Conservation (phyloP, 108 stramenopile genomes). For the Cyclotella distinguenda region DNA sequence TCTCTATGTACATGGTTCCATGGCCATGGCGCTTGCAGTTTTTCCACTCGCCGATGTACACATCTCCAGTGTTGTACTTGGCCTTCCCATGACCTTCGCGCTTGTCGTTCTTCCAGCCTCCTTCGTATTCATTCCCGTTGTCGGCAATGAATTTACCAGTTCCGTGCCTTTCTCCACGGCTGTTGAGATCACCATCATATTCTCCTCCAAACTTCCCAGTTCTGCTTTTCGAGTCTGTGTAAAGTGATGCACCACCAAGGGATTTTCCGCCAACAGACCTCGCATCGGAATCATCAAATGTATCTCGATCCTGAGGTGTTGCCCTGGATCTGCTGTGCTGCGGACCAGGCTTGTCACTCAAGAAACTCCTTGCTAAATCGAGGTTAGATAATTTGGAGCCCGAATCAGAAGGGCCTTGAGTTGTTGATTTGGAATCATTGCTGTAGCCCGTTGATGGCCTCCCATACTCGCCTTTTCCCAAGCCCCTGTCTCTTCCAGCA, state of each 20-base stretch:
- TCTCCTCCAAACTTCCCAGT: slow-evolving; percentile 33
- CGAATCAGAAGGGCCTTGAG: background rate
- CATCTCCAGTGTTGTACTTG: slow-evolving; percentile 34
- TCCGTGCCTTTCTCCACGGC: slow-evolving; percentile 43
- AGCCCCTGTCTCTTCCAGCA: slow-evolving; percentile 25
- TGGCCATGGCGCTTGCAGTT: slow-evolving; percentile 42
- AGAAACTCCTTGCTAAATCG: slow-evolving; percentile 37
- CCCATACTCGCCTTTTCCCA: slow-evolving; percentile 18
- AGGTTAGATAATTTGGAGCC: slow-evolving; percentile 41
- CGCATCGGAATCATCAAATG: slow-evolving; percentile 30
- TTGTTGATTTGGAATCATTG: slow-evolving; percentile 30
- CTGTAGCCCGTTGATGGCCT: slow-evolving; percentile 1
- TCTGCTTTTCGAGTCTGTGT: slow-evolving; percentile 25
- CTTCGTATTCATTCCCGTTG: slow-evolving; percentile 48
- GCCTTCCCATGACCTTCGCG: slow-evolving; percentile 43
- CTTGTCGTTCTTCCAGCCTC: slow-evolving; percentile 47
- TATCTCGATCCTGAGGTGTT: slow-evolving; percentile 41
- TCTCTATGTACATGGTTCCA: slow-evolving; percentile 46
- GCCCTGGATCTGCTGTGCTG: slow-evolving; percentile 17
- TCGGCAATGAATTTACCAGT: slow-evolving; percentile 43
- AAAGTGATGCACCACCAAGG: slow-evolving; percentile 36
- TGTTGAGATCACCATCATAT: slow-evolving; percentile 44
- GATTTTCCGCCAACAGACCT: slow-evolving; percentile 32
- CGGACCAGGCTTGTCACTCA: slow-evolving; percentile 4
- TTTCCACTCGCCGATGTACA: slow-evolving; percentile 40